A percentile compares a stretch with the other conserved stretches of the same genome.
Conservation (phyloP, 2,329 filamentous ascomycete genomes). For the Hymenoscyphus salicellus region DNA sequence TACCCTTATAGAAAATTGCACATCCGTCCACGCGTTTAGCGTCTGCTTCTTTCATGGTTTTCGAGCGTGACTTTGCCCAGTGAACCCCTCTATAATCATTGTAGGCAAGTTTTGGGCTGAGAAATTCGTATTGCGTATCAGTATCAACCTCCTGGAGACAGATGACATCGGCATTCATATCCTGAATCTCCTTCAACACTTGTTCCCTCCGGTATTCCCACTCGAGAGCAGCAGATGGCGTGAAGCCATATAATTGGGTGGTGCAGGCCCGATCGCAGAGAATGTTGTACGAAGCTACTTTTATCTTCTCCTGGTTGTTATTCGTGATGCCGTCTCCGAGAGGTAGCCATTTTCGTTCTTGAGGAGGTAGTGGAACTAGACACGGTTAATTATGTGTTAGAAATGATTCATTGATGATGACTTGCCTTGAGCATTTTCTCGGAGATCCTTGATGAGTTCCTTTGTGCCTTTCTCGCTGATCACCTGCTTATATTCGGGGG, state of each 20-base stretch:
- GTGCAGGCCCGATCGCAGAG: conserved; percentile 93
- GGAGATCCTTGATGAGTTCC: conserved; percentile 75
- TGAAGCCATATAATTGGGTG: conserved; percentile 81
- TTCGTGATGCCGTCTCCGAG: conserved; percentile 63
- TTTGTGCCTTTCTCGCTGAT: conserved; percentile 86
- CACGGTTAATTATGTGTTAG: conserved; percentile 13
- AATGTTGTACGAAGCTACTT: conserved; percentile 91
- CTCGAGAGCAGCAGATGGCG: conserved; percentile 72
- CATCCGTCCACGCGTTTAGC: conserved; percentile 91
- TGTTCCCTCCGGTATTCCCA: conserved; percentile 85
- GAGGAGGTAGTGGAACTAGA: conserved; percentile 72
- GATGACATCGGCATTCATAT: conserved; percentile 80
- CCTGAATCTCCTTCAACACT: conserved; percentile 78
- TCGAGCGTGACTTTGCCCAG: conserved; percentile 84
- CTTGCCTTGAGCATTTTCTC: conserved; percentile 82
- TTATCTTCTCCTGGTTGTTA: conserved; percentile 65
- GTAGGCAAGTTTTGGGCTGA: conserved; percentile 80
- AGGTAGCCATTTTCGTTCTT: conserved; percentile 73
- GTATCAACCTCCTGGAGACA: conserved; percentile 92
- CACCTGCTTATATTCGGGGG: conserved; percentile 71
- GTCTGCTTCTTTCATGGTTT: conserved; percentile 88
- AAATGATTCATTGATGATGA: conserved; percentile 31
- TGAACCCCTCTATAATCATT: conserved; percentile 92
- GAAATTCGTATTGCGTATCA: conserved; percentile 87
- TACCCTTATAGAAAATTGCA: conserved; percentile 93